A percentile compares a stretch with the other conserved stretches of the same genome.
phyloP scores from a whole-genome alignment of 805 yeast genomes.

The Saturnispora bothae region DNA sequence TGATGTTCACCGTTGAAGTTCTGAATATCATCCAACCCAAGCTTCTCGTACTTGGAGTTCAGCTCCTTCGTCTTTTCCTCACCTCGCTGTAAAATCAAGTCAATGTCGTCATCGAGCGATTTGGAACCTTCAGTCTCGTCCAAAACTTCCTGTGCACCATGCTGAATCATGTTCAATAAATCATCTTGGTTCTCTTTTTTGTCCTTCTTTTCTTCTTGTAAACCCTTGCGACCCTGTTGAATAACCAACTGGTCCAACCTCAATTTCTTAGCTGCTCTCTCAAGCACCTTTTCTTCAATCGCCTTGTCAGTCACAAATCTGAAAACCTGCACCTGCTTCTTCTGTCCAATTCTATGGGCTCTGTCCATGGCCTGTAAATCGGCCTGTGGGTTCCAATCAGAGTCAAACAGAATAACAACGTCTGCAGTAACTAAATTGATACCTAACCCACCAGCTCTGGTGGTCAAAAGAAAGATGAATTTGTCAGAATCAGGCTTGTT shows the following conservation, averaged over 20 bases:
- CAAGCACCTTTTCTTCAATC: slow-evolving; percentile 73
- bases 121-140: slow-evolving; percentile 30
- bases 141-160: slow-evolving; percentile 86
- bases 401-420: slow-evolving; percentile 62
- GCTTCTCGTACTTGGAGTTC: slow-evolving; percentile 70
- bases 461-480: slow-evolving; percentile 65
- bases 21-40: slow-evolving; percentile 90
- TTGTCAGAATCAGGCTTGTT: slow-evolving; percentile 65
- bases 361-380: slow-evolving; percentile 86
- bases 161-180: slow-evolving; percentile 89
- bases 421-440: slow-evolving; percentile 76
- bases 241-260: slow-evolving; percentile 74
- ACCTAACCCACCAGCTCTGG: slow-evolving; percentile 88
- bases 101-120: slow-evolving; percentile 49
- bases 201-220: slow-evolving; percentile 19
- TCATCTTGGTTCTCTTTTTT: slow-evolving; percentile 53
- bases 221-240: slow-evolving; percentile 47
- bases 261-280: slow-evolving; percentile 71
- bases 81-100: slow-evolving; percentile 69
- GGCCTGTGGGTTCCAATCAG: slow-evolving; percentile 87
- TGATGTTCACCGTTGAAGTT: slow-evolving; percentile 68
- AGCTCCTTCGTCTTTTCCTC: slow-evolving; percentile 70
- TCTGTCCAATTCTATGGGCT: slow-evolving; percentile 83
- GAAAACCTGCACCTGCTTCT: slow-evolving; percentile 71
- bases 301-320: slow-evolving; percentile 74